phyloP scores from a whole-genome alignment of 176 grass and related monocot genomes.

The Eragrostis curvula region DNA sequence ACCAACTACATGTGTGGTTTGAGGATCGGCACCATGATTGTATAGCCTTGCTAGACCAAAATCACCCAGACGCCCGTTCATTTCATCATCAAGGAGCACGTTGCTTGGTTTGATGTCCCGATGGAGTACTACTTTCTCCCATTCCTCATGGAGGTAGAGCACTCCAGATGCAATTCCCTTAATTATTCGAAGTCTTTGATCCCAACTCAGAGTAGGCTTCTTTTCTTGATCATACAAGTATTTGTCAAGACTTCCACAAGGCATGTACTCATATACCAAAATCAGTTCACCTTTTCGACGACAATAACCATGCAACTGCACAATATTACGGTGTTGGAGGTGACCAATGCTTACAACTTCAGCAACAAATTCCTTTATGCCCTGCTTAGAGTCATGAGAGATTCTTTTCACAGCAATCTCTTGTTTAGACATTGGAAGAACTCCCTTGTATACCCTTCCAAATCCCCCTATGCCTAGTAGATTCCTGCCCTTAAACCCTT shows the following conservation, averaged over 20 bases:
- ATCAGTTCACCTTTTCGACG: constrained; percentile 25
- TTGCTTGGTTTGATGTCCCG: too few species aligned
- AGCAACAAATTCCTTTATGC: not conserved
- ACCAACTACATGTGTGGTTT: constrained; percentile 9
- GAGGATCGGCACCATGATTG: not conserved
- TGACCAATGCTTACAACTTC: constrained; percentile 2
- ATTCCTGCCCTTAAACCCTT: too few species aligned
- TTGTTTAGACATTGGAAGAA: not conserved
- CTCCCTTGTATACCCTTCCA: too few species aligned
- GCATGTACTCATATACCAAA: constrained; percentile 28
- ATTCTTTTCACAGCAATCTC: constrained; percentile 7
- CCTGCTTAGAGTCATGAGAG: not conserved
- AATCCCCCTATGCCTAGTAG: too few species aligned
- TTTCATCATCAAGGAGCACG: not conserved
- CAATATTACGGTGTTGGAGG: constrained; percentile 31
- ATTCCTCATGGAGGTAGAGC: constrained; percentile 53
- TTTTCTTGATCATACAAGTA: not conserved
- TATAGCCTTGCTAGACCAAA: constrained; percentile 58
- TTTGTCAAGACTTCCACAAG: constrained; percentile 3
- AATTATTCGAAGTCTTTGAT: constrained; percentile 29
- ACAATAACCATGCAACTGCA: not conserved
- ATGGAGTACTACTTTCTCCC: constrained; percentile 41
- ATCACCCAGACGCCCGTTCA: constrained; percentile 45
- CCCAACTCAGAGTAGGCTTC: too few species aligned
- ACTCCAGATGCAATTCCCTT: constrained; percentile 38